A percentile compares a stretch with the other conserved stretches of the same genome.
phyloP scores from a whole-genome alignment of 805 yeast species.

The Suhomyces faveliae region DNA sequence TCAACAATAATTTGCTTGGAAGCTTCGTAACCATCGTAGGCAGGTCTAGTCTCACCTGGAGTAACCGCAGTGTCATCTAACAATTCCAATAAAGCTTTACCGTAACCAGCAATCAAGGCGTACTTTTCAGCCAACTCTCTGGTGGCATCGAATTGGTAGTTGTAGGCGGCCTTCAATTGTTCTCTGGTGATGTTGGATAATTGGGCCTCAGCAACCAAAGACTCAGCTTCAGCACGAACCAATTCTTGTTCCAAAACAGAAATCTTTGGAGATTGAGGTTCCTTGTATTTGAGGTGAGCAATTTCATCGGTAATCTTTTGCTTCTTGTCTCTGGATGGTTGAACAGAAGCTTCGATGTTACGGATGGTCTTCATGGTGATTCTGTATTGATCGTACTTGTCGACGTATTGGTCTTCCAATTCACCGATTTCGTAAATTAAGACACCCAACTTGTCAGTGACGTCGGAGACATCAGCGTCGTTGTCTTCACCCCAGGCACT shows the following conservation, averaged over 20 bases:
- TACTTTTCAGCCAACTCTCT: constrained; percentile 84
- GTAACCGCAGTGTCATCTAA: constrained; percentile 83
- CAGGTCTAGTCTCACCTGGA: constrained; percentile 90
- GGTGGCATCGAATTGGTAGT: constrained; percentile 80
- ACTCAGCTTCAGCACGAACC: constrained; percentile 90
- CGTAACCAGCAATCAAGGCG: constrained; percentile 86
- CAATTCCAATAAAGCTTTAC: constrained; percentile 80
- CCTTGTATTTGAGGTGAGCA: constrained; percentile 80
- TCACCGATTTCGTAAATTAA: constrained; percentile 80
- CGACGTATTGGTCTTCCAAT: constrained; percentile 83
- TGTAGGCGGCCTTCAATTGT: constrained; percentile 79
- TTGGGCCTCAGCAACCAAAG: constrained; percentile 89
- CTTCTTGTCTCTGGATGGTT: constrained; percentile 85
- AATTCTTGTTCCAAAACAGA: constrained; percentile 82
- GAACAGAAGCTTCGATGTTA: constrained; percentile 84
- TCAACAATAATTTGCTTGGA: constrained; percentile 84
- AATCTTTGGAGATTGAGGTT: constrained; percentile 80
- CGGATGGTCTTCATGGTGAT: constrained; percentile 76
- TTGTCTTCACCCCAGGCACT: constrained; percentile 86
- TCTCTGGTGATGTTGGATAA: constrained; percentile 85
- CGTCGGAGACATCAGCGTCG: constrained; percentile 82
- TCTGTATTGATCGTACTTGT: constrained; percentile 83
- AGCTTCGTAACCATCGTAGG: constrained; percentile 86
- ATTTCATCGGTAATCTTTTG: constrained; percentile 82
- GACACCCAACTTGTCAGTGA: constrained; percentile 85